These are phyloP conservation scores for Penicillium cosmopolitanum DNA, from an alignment of 495 filamentous ascomycete genomes.

Conservation along the genomic window DNA sequence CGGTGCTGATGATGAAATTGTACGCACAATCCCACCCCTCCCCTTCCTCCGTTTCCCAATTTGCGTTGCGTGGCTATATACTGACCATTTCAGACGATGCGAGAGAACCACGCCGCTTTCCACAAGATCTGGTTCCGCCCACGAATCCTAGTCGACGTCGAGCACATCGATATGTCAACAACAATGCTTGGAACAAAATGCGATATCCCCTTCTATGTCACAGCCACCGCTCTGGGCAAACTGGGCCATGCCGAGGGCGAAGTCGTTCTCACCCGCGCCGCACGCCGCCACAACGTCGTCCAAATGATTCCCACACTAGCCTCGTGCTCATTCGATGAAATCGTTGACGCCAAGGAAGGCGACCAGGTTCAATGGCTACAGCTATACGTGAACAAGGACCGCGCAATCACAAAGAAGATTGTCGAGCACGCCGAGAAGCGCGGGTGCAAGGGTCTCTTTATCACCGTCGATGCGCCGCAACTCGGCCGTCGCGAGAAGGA, in stretches of 20 bases:
- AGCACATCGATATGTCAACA: conserved; percentile 80
- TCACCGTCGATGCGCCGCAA: conserved; percentile 97
- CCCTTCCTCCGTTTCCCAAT: not conserved
- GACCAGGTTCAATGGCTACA: conserved; percentile 96
- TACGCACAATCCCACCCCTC: conserved; percentile 43
- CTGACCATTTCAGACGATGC: conserved; percentile 68
- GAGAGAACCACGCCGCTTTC: conserved; percentile 94
- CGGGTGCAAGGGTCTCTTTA: conserved; percentile 95
- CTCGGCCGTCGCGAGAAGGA: conserved; percentile 92
- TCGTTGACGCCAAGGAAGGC: conserved; percentile 78
- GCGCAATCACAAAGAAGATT: conserved; percentile 86
- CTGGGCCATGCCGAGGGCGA: conserved; percentile 88
- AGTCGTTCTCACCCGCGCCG: conserved; percentile 83
- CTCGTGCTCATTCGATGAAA: conserved; percentile 96
- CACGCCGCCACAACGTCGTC: conserved; percentile 81
- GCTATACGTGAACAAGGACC: conserved; percentile 97
- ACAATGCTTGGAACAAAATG: conserved; percentile 89
- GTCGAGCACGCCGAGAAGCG: conserved; percentile 88
- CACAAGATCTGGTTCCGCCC: conserved; percentile 99
- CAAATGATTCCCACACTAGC: conserved; percentile 99
- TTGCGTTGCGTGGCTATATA: not conserved
- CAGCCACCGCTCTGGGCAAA: conserved; percentile 90
- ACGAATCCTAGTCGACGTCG: conserved; percentile 81
- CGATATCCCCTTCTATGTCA: conserved; percentile 87
- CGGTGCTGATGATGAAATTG: conserved; percentile 96